These are phyloP conservation scores for Lentinula lateritia DNA, from an alignment of 768 basidiomycete genomes.

Conservation along the genomic window DNA sequence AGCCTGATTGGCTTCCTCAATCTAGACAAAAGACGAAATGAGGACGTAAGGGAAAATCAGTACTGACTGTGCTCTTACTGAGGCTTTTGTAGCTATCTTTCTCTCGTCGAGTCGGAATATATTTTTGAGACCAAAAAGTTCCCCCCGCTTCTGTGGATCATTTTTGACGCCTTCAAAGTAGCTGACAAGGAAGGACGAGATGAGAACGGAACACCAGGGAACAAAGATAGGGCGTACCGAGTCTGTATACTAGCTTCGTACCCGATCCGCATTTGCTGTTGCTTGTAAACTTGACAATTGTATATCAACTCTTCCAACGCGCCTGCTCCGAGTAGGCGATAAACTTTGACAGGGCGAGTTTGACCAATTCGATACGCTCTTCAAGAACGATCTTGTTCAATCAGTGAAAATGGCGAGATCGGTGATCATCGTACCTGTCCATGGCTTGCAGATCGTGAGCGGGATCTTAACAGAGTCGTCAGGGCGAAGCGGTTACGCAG, in stretches of 20 bases:
- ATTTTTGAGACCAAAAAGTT: conserved; percentile 82
- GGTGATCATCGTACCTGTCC: conserved; percentile 44
- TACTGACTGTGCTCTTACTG: conserved; percentile 36
- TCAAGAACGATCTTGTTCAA: background rate
- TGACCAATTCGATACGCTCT: conserved; percentile 85
- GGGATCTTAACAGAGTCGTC: conserved; percentile 55
- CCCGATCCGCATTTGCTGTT: conserved; percentile 89
- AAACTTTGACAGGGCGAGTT: conserved; percentile 78
- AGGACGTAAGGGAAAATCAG: background rate
- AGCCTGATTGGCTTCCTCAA: conserved; percentile 67
- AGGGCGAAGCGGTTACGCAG: background rate
- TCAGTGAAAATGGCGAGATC: background rate
- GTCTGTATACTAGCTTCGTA: conserved; percentile 84
- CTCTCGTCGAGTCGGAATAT: conserved; percentile 77
- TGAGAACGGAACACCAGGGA: background rate
- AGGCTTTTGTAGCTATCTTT: conserved; percentile 65
- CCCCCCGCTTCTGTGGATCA: conserved; percentile 67
- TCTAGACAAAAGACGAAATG: conserved; percentile 33
- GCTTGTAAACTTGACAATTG: conserved; percentile 87
- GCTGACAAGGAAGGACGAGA: conserved; percentile 25
- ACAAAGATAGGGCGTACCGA: conserved; percentile 35
- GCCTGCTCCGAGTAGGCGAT: conserved; percentile 79
- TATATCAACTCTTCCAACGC: conserved; percentile 87
- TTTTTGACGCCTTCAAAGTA: conserved; percentile 84
- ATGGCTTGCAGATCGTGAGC: conserved; percentile 93